Base-by-base conservation (phyloP, 2,329 filamentous ascomycete species). In the Aspergillus latus region DNA sequence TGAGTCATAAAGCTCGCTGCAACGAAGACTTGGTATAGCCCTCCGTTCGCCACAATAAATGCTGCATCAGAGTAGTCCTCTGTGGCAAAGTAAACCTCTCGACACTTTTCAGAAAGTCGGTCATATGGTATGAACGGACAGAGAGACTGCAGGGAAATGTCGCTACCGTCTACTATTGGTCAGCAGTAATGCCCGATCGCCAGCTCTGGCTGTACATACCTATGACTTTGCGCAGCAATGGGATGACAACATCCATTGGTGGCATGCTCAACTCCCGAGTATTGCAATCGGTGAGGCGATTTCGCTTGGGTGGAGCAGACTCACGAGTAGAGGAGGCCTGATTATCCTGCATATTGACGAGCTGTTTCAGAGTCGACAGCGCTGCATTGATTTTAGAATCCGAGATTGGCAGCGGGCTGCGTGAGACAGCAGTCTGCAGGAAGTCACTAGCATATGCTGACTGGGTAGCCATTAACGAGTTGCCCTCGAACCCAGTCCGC, bases 381-480 rank as follows among this genome's bases (percentile, higher is more conserved):
- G 74, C 74, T 13, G 71, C 70, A 13, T 62, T 67, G 54, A 76
- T 74, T 42, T 74, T 73, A 3, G 73, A 72, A 8, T 67, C 73
- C 10, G 71, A 71, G 37, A 69, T 63, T 48, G 71, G 68, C 10
- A 69, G 64, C 4, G 70, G 69, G 37, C 68, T 70, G 32, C 66
- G 64, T 40, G 73, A 70, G 63, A 68, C 75, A 49, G 66, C 75
- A 53, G 63, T 77, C 68, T 66, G 80, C 57, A 71, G 76, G 57
- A 72, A 77, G 62, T 63, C 70, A 61, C 66, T 78, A 5, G 74
- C 79, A 64, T 79, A 77, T 3, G 73, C 75, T 0, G 78, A 81
- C 58, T 82, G 79, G 6, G 75, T 73, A 32, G 72, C 73, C 16
- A 81, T 72, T 2, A 79, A 77, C 0, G 79, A 80, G 50, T 78